Conservation (phyloP, 768 basidiomycete species). For the Tricholomella constricta region DNA sequence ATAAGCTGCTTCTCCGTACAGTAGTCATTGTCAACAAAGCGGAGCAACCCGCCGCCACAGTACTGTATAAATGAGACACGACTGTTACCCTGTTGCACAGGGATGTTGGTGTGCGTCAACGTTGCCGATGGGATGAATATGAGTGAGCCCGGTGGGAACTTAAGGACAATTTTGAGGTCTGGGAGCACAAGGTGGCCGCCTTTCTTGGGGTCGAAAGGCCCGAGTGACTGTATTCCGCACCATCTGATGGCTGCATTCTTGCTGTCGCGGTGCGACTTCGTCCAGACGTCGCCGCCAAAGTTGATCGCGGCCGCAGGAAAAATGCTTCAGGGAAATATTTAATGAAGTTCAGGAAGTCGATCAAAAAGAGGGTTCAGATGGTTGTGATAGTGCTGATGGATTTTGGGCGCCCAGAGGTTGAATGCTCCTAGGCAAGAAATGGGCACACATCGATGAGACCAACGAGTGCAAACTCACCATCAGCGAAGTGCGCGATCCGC, state of each 20-base stretch:
- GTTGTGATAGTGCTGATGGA: conserved; percentile 7
- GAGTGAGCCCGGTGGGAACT: too few species aligned
- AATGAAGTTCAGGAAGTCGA: background rate
- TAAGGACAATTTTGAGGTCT: too few species aligned
- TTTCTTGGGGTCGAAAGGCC: conserved; percentile 2
- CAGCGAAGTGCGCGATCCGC: background rate
- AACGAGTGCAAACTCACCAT: background rate
- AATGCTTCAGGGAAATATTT: conserved; percentile 15
- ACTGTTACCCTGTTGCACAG: too few species aligned
- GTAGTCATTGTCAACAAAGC: too few species aligned
- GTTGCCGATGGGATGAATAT: too few species aligned
- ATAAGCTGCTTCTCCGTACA: too few species aligned
- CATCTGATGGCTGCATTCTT: conserved; percentile 20
- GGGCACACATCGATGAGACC: background rate
- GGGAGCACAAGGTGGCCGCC: too few species aligned
- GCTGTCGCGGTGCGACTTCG: conserved; percentile 17
- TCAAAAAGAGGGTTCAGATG: background rate
- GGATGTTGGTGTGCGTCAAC: too few species aligned
- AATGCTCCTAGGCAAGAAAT: conserved; percentile 2
- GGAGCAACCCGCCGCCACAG: too few species aligned
- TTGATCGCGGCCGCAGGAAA: conserved; percentile 27
- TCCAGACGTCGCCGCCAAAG: conserved; percentile 17
- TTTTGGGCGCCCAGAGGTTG: conserved; percentile 12
- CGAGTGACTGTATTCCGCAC: conserved; percentile 27
- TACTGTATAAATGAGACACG: too few species aligned